Evolutionary conservation across 163 green algal genomes (phyloP), one percentile per base, ranked within the genome.

Genomic region (Trebouxiophyceae sp.): DNA sequence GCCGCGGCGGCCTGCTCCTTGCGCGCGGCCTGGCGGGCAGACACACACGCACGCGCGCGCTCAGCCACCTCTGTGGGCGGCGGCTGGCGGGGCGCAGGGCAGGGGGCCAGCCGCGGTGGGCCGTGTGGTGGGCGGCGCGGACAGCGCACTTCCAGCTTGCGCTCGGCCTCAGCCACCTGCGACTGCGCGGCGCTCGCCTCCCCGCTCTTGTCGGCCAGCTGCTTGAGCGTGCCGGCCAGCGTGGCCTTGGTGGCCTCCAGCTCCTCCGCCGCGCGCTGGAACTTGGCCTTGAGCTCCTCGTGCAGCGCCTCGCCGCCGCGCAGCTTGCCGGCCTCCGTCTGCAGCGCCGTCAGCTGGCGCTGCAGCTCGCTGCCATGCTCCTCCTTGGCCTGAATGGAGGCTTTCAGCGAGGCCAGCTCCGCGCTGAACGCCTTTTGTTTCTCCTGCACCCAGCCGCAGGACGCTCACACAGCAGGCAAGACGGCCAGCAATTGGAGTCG

Each of bases 241-340:
- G 5, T 34, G 3, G 28, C 60, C 0, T 66, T 44, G 39, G 2
- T 57, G 27, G 7, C n/a, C 34, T 44, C 26, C 34, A 39, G 34
- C 60, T 66, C 33, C 60, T 57, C 28, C 2, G 44, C 45, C 30
- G 61, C 61, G 29, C 39, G 45, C 0, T 44, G 27, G n/a, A 67
- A 31, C 28, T 67, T 59, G 27, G 57, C 39, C 45, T 67, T 30
- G 2, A 47, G 44, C 19, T 67, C 61, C 20, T 33, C 39, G 19
- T 67, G 61, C 5, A 22, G 30, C 3, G 27, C 28, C 28, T 67
- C 61, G 5, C 30, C 61, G 19, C 39, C 44, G 39, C 29, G 57
- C 6, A 47, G 44, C 39, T 66, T 66, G 24, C 55, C 34, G 1
- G 55, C 60, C 24, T 66, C 60, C n/a, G 54, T 55, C 45, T 67